Evolutionary conservation across 768 basidiomycete genomes (phyloP).

Genomic region (Dioszegia crocea): DNA sequence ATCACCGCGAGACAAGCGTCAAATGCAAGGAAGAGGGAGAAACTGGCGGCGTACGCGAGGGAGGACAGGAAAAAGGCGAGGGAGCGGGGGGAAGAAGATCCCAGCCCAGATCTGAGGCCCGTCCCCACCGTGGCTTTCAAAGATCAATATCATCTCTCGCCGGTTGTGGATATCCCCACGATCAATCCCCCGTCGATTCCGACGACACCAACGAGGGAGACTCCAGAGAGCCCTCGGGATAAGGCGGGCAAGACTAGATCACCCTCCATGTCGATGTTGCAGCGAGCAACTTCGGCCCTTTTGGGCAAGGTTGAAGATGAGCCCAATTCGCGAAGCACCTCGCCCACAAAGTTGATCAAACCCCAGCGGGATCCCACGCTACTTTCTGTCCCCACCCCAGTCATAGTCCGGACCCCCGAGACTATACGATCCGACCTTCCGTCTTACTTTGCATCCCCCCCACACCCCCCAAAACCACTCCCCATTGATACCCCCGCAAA

Average conservation of each 20-base stretch:
- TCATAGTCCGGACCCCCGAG: background rate
- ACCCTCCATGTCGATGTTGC: conserved; percentile 92
- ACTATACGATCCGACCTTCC: no score
- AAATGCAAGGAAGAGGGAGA: conserved; percentile 25
- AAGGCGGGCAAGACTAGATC: conserved; percentile 70
- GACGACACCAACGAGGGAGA: background rate
- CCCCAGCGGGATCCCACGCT: background rate
- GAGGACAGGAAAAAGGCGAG: conserved; percentile 28
- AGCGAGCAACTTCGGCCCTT: conserved; percentile 79
- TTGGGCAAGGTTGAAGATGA: conserved; percentile 73
- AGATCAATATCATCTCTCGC: conserved; percentile 7
- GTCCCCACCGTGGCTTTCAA: background rate
- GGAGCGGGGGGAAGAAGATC: conserved; percentile 3
- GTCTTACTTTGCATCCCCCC: no score
- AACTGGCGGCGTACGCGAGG: conserved; percentile 22
- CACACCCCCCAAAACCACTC: no score
- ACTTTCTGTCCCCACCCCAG: background rate
- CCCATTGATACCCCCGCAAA: conserved; percentile 50
- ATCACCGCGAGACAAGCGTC: conserved; percentile 27
- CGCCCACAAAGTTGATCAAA: conserved; percentile 36
- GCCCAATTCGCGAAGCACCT: conserved; percentile 54
- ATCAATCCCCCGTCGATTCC: background rate
- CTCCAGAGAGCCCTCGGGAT: background rate
- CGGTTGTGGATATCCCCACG: no score
- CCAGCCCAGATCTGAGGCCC: background rate